Percentiles rank a stretch among this genome's conserved stretches.
These are phyloP conservation scores for Millerozyma miso DNA, from an alignment of 805 yeast species.

Conservation along the genomic window DNA sequence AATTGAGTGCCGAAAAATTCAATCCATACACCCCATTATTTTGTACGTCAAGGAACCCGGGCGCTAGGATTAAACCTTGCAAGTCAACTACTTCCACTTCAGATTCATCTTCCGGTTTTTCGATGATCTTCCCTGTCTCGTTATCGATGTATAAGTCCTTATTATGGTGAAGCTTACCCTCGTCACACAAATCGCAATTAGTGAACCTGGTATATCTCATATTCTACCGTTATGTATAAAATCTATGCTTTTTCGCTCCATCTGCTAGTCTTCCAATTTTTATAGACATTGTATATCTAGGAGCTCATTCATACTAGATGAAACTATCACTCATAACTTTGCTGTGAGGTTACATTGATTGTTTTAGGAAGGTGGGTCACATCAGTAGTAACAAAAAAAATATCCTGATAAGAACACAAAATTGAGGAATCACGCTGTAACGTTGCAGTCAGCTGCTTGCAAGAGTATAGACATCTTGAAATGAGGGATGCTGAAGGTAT, in stretches of 20 bases:
- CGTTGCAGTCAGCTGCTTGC: neutral
- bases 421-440: neutral
- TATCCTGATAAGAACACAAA: neutral
- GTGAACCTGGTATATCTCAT: slow-evolving; percentile 28
- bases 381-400: no score
- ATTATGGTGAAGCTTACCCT: slow-evolving; percentile 29
- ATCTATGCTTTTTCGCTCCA: neutral
- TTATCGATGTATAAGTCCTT: slow-evolving; percentile 44
- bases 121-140: slow-evolving; percentile 38
- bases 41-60: slow-evolving; percentile 56
- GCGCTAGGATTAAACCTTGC: slow-evolving; percentile 45
- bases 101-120: slow-evolving; percentile 14
- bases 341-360: neutral
- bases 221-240: neutral
- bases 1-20: slow-evolving; percentile 42
- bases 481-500: neutral
- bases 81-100: slow-evolving; percentile 35
- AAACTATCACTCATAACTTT: neutral
- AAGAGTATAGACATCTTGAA: neutral
- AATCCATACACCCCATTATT: slow-evolving; percentile 56
- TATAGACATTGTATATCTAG: neutral
- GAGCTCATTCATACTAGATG: neutral
- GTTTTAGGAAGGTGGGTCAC: neutral
- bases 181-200: slow-evolving; percentile 41
- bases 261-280: neutral